Percentiles rank a stretch among this genome's conserved stretches.
Conservation (phyloP, 2,329 filamentous ascomycete species). For the Trichoderma atrobrunneum region DNA sequence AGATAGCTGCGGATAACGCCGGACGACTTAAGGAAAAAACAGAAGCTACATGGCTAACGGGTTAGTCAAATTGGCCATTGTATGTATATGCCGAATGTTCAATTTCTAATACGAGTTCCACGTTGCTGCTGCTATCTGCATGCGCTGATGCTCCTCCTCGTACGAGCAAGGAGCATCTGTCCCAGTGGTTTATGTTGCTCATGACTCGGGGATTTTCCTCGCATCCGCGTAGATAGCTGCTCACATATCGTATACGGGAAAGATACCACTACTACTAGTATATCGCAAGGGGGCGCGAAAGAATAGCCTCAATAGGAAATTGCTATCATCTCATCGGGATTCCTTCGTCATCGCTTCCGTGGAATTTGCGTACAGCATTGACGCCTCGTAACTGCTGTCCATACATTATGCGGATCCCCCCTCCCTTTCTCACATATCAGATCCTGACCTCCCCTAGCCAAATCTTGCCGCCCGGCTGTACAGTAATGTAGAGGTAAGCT, state of each 20-base stretch:
- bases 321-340: not conserved
- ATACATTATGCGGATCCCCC: not conserved
- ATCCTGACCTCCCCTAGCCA: not conserved
- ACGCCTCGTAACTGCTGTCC: not conserved
- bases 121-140: not conserved
- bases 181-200: not conserved
- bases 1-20: not conserved
- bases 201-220: not conserved
- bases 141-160: not conserved
- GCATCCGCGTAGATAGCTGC: not conserved
- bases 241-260: not conserved
- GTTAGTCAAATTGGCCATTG: not conserved
- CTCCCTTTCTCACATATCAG: not conserved
- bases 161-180: not conserved
- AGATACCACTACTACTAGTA: not conserved
- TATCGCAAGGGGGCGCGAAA: not conserved
- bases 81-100: not conserved
- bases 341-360: not conserved
- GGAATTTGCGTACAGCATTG: not conserved
- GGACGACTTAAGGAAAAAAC: not conserved
- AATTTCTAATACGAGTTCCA: not conserved
- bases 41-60: not conserved
- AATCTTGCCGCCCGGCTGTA: not conserved
- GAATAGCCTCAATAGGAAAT: not conserved
- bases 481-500: constrained; percentile 11